phyloP scores from a whole-genome alignment of 1,284 basidiomycete species.

The Cryptococcus sp. region DNA sequence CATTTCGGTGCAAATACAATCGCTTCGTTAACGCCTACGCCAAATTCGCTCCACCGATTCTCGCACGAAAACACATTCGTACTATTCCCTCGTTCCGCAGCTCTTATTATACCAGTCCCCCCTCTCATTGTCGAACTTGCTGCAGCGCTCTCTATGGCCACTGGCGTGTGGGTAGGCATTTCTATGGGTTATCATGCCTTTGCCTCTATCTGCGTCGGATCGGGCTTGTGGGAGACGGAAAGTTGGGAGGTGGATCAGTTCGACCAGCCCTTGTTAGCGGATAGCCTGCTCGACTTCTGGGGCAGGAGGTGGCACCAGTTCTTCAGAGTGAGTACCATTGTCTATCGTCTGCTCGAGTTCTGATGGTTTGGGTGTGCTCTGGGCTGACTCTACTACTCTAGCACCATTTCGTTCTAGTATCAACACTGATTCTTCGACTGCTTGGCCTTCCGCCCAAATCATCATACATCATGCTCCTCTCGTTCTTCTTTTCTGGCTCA shows the following conservation, averaged over 20 bases:
- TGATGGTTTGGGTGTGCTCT: not conserved
- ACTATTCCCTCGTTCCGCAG: constrained; percentile 24
- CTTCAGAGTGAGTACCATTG: constrained; percentile 40
- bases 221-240: constrained; percentile 36
- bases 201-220: constrained; percentile 26
- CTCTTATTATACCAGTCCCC: constrained; percentile 8
- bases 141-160: constrained; percentile 28
- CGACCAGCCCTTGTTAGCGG: constrained; percentile 39
- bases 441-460: constrained; percentile 27
- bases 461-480: constrained; percentile 31
- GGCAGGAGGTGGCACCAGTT: constrained; percentile 53
- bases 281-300: constrained; percentile 51
- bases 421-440: constrained; percentile 25
- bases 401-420: constrained; percentile 47
- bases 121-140: constrained; percentile 19
- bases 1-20: constrained; percentile 27
- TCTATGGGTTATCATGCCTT: constrained; percentile 40
- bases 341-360: not conserved
- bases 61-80: constrained; percentile 21
- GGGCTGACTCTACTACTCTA: constrained; percentile 10
- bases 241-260: constrained; percentile 48
- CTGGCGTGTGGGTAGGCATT: constrained; percentile 37
- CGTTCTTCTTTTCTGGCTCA: constrained; percentile 44
- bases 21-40: constrained; percentile 16
- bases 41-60: constrained; percentile 27